These are phyloP conservation scores for Curvularia spicifera DNA, from an alignment of 2,329 filamentous ascomycete species.

Conservation along the genomic window DNA sequence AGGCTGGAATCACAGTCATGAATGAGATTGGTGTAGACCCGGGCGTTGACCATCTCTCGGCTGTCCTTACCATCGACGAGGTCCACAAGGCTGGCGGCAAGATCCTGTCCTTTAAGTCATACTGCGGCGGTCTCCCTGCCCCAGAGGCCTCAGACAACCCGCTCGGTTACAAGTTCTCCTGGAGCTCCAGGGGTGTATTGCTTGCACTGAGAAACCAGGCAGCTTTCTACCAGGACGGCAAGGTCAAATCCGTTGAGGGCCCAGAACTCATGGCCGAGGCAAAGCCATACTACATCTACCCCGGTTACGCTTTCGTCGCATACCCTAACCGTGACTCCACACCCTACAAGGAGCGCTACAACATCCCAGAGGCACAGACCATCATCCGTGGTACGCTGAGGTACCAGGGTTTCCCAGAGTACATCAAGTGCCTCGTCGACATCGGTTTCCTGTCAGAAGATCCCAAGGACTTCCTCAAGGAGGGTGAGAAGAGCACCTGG, in stretches of 20 bases:
- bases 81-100: constrained; percentile 90
- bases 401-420: constrained; percentile 89
- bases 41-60: constrained; percentile 77
- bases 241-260: constrained; percentile 64
- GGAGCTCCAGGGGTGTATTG: constrained; percentile 79
- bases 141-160: constrained; percentile 84
- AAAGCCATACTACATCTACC: constrained; percentile 90
- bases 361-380: constrained; percentile 89
- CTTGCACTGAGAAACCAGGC: constrained; percentile 87
- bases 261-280: constrained; percentile 82
- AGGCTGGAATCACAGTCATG: constrained; percentile 94
- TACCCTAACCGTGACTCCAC: constrained; percentile 95
- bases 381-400: constrained; percentile 84
- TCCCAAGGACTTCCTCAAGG: constrained; percentile 67
- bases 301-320: constrained; percentile 85
- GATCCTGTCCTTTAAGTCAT: constrained; percentile 80
- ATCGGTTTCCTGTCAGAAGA: constrained; percentile 85
- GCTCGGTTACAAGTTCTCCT: constrained; percentile 89
- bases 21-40: constrained; percentile 75
- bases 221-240: constrained; percentile 80
- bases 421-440: constrained; percentile 85
- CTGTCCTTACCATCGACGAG: constrained; percentile 84
- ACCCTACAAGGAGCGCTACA: constrained; percentile 84
- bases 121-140: constrained; percentile 64
- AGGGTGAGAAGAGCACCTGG: constrained; percentile 70